Conservation (phyloP, 192 early-diverging fungal genomes). For the Backusella tarrabulga region DNA sequence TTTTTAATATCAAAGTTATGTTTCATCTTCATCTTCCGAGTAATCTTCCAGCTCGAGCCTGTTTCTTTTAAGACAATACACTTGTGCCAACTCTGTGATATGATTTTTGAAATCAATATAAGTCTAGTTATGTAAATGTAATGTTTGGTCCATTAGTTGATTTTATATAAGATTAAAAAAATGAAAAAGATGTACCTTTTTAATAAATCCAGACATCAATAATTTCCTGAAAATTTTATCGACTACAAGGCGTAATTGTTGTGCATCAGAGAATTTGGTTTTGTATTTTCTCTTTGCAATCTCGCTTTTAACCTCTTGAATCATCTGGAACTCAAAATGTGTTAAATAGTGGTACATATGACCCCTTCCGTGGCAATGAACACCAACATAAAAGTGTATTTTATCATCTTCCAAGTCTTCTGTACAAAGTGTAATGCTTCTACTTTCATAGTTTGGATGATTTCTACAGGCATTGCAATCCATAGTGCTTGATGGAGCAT, state of each 20-base stretch:
- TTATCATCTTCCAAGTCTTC: background rate
- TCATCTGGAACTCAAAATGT: conserved; percentile 16
- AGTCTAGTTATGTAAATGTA: background rate
- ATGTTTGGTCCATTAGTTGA: background rate
- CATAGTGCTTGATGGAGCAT: background rate
- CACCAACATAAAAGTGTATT: background rate
- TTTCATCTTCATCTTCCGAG: background rate
- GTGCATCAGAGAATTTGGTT: background rate
- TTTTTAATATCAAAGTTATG: background rate
- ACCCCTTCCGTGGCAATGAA: background rate
- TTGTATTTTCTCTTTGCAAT: background rate
- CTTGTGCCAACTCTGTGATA: background rate
- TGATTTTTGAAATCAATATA: background rate
- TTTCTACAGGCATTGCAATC: background rate
- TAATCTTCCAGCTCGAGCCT: background rate
- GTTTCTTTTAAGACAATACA: background rate
- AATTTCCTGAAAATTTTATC: background rate
- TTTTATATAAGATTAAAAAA: background rate
- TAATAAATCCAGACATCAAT: background rate
- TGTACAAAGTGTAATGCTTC: background rate
- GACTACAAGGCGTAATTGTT: background rate
- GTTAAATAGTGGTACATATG: conserved; percentile 7
- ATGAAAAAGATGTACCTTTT: background rate
- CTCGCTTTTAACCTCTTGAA: background rate
- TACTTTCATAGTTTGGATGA: background rate